These are phyloP conservation scores for Ambrosia artemisiifolia DNA, from an alignment of 129 eudicot species.

Conservation along the genomic window DNA sequence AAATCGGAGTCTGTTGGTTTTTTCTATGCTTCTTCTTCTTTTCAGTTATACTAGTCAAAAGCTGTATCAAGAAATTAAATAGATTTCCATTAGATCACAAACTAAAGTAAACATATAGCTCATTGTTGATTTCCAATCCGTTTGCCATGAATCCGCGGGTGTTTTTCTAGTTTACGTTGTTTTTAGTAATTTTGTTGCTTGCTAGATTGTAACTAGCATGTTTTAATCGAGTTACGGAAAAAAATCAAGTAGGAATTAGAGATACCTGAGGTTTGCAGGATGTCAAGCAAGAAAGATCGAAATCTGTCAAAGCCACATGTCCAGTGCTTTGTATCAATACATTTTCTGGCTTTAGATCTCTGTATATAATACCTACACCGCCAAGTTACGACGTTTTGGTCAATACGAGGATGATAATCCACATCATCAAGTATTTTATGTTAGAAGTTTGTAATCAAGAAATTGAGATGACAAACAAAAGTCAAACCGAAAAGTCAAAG, in stretches of 20 bases:
- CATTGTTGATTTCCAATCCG: no score
- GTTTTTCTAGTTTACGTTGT: no score
- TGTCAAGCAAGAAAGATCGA: conserved; percentile 95
- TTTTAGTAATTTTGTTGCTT: no score
- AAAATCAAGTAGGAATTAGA: neutral
- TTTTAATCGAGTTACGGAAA: neutral
- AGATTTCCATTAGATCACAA: neutral
- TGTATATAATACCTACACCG: conserved; percentile 79
- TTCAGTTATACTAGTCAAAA: conserved; percentile 54
- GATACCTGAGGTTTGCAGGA: conserved; percentile 97
- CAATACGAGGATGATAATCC: neutral
- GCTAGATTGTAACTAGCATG: neutral
- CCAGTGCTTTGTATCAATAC: conserved; percentile 75
- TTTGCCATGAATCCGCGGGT: no score
- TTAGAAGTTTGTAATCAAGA: no score
- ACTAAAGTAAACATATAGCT: neutral
- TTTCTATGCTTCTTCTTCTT: conserved; percentile 59
- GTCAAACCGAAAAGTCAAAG: no score
- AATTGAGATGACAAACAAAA: no score
- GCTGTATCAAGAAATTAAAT: conserved; percentile 42
- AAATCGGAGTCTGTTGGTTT: conserved; percentile 69
- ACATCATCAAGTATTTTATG: no score
- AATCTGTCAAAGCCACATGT: conserved; percentile 87
- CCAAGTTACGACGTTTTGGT: neutral
- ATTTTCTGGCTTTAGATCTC: conserved; percentile 99